Base-by-base conservation (phyloP, 2,329 filamentous ascomycete species). In the Penicillium palitans region DNA sequence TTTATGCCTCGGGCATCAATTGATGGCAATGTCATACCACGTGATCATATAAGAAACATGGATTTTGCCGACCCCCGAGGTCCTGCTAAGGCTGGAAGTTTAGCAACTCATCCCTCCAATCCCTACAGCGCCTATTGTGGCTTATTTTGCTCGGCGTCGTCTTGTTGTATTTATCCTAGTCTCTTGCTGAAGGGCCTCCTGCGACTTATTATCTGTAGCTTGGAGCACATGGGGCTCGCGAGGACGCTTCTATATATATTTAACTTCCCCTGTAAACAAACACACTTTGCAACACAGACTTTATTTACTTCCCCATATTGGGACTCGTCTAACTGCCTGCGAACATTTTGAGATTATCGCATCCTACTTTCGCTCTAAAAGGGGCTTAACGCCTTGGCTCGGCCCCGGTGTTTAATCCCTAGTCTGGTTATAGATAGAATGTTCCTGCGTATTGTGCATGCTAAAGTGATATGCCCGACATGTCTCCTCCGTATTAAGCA, bases 11-110 rank as follows among this genome's bases (percentile, higher is more conserved):
- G 13, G 27, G 45, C 17, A 29, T 47, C 27, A 33, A 15, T 2
- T 8, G 7, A 6, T 2, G 2, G 42, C 2, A 7, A 4, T 4
- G 2, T 0, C 2, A 0, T 6, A n/a, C 5, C 44, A 29, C 25
- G 25, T 46, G 44, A 42, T 13, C 13, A 15, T 4, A 8, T 17
- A 15, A 5, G 13, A 24, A 41, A 13, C 12, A 41, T 6, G 39
- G 39, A 39, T 39, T 39, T 39, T 21, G n/a, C n/a, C 17, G 17
- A 4, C 6, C 35, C 15, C 35, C 15, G 4, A 39, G 35, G 3
- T 39, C 33, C 33, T n/a, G 15, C 5, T 6, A 9, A 17, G 13
- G 6, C 7, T 17, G 17, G 12, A 31, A 31, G 12, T 13, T 31
- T 13, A 31, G 29, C 17, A 37, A n/a, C 17, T n/a, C 17, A n/a